Base-by-base conservation (phyloP, 371 early-diverging fungal genomes). In the Amoeboradix gromovi region DNA sequence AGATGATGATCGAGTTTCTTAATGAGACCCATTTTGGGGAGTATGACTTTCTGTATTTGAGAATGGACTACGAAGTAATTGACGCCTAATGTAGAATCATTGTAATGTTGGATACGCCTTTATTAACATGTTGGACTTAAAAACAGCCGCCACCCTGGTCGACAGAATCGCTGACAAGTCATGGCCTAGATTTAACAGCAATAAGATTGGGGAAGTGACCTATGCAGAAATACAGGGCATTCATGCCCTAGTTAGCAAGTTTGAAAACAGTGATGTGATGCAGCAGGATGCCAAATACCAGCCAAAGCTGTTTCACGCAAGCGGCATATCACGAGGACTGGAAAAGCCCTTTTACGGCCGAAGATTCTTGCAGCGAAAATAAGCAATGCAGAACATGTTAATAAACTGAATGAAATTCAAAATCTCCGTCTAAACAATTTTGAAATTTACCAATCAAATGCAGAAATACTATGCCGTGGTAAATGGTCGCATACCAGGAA, bases 181-280 rank as follows among this genome's bases (percentile, higher is more conserved):
- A 68, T 94, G 84, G 88, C 79, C 81, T 30, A 81, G 80, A 27
- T 94, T 91, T 78, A 88, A 87, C 70, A 86, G 86, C 31, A 89
- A 89, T 67, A 95, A 95, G 73, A 80, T 85, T 30, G 88, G 89
- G 70, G 78, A 82, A 28, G 73, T 94, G 16, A 81, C 88, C 17
- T 95, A 87, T 77, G 96, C 96, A 27, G 84, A 85, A 31, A 83
- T 92, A 66, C 93, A 95, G 75, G 91, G 92, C 1, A 81, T 85
- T 70, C 74, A 78, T 1, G 82, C 83, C 1, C 79, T 95, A 28
- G 79, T 91, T 66, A 84, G 85, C 29, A 90, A 89, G 72, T 95
- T 94, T 73, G 80, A 85, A 68, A 88, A 89, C 71, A 88, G 89
- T 0, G 80, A 2, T 32, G 48, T 79, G 17, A 74, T 78, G 74